These are phyloP conservation scores for Microcyclosporella mali DNA, from an alignment of 2,329 filamentous ascomycete genomes.

Conservation along the genomic window DNA sequence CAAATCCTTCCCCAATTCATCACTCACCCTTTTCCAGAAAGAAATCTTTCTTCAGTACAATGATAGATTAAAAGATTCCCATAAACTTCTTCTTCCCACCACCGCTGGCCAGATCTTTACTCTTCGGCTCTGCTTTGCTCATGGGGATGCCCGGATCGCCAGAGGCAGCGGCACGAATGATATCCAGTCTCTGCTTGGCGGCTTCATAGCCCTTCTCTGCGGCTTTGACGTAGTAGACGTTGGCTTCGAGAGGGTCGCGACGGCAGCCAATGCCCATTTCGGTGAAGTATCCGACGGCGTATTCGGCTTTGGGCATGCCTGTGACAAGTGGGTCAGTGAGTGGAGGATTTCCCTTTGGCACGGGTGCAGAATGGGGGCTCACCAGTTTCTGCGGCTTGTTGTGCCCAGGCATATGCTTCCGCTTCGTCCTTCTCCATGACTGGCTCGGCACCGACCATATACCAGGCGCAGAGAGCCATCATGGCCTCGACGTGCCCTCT, in stretches of 20 bases:
- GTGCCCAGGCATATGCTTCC: slow-evolving; percentile 95
- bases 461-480: slow-evolving; percentile 99
- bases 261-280: slow-evolving; percentile 97
- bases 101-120: slow-evolving; percentile 25
- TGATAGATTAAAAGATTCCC: slow-evolving; percentile 26
- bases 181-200: slow-evolving; percentile 76
- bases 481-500: slow-evolving; percentile 77
- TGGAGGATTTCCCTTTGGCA: neutral
- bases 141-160: slow-evolving; percentile 43
- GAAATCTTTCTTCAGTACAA: no score
- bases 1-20: no score
- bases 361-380: slow-evolving; percentile 36
- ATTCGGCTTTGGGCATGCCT: slow-evolving; percentile 71
- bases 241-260: slow-evolving; percentile 89
- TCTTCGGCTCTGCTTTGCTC: slow-evolving; percentile 29
- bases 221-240: slow-evolving; percentile 96
- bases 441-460: slow-evolving; percentile 88
- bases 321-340: slow-evolving; percentile 15
- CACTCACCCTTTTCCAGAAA: no score
- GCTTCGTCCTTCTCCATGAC: slow-evolving; percentile 91
- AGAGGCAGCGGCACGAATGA: slow-evolving; percentile 76
- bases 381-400: slow-evolving; percentile 79
- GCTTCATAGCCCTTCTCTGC: slow-evolving; percentile 87
- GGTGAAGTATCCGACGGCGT: slow-evolving; percentile 92
- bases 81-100: slow-evolving; percentile 27